A percentile compares a stretch with the other conserved stretches of the same genome.
Evolutionary conservation across 441 rosid species (phyloP).

Genomic region (Euphorbia corollata): DNA sequence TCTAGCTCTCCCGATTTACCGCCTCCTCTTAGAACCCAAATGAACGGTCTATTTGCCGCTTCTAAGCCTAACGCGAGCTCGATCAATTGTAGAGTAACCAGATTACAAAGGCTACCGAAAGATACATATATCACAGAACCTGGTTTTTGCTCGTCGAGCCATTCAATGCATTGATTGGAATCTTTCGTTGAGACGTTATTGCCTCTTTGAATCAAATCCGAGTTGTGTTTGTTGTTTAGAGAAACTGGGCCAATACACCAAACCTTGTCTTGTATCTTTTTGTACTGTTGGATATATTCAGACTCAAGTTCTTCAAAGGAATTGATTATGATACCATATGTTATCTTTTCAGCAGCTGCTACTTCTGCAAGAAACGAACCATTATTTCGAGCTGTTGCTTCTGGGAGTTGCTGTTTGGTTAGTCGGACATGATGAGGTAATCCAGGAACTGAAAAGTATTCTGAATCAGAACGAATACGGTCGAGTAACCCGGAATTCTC

Average conservation of each 20-base stretch:
- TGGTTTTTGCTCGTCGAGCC: conserved; percentile 30
- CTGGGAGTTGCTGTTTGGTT: conserved; percentile 16
- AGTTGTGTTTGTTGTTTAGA: conserved; percentile 19
- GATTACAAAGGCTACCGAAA: conserved; percentile 29
- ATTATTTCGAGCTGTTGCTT: neutral
- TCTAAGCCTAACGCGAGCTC: conserved; percentile 38
- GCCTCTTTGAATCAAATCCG: conserved; percentile 32
- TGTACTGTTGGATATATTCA: conserved; percentile 15
- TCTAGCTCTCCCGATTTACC: conserved; percentile 12
- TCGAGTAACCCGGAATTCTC: conserved; percentile 8
- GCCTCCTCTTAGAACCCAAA: conserved; percentile 31
- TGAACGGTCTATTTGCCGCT: conserved; percentile 29
- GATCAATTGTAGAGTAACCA: conserved; percentile 21
- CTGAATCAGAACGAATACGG: conserved; percentile 11
- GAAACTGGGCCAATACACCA: conserved; percentile 43
- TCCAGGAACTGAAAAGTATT: conserved; percentile 24
- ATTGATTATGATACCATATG: conserved; percentile 30
- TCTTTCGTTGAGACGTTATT: conserved; percentile 7
- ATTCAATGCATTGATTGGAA: conserved; percentile 17
- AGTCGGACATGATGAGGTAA: conserved; percentile 22
- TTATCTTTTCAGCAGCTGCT: conserved; percentile 9
- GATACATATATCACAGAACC: conserved; percentile 35
- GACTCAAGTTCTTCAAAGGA: conserved; percentile 34
- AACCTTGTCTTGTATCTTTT: conserved; percentile 13
- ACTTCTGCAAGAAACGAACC: neutral